Base-by-base conservation (phyloP, 2,329 filamentous ascomycete genomes). In the Nemania serpens region DNA sequence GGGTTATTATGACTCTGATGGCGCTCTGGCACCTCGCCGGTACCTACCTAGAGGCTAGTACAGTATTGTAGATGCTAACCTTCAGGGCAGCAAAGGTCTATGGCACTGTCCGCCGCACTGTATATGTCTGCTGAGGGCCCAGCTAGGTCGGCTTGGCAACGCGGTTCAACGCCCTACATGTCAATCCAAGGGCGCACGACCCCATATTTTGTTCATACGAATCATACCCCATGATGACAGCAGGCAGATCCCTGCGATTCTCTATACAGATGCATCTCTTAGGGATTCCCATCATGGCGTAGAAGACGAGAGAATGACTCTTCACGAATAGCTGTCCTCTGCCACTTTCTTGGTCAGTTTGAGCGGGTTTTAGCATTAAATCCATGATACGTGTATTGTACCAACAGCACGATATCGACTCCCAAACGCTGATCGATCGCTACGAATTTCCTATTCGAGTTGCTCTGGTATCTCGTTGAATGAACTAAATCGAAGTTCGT, bases 141-240 rank as follows among this genome's bases (percentile, higher is more conserved):
- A 37, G 15, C 47, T 49, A 49, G 47, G 47, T 15, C 33, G 47
- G 3, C 55, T 62, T 63, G 52, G 57, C 61, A 43, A n/a, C 33
- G 29, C 49, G 15, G 39, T n/a, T 46, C 36, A 13, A 46, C 58
- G 69, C 69, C 67, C 69, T 71, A 64, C 69, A 67, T 68, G 75
- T 77, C 74, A 75, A 74, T 56, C 65, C 67, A 77, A 77, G 75
- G 75, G 75, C 75, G 75, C 69, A 69, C 68, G 72, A 71, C 75
- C 72, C 76, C 75, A 74, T 67, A 62, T 62, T 47, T 55, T 65
- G 58, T 62, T 49, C 66, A 39, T n/a, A 39, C 36, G 25, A 63
- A 12, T 47, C 22, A 66, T 57, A 65, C 55, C 51, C 61, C 58
- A 50, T 33, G 55, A 61, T 58, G 54, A 54, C 54, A 52, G 43